These are phyloP conservation scores for Capronia epimyces DNA, from an alignment of 2,329 filamentous ascomycete genomes.

Conservation along the genomic window DNA sequence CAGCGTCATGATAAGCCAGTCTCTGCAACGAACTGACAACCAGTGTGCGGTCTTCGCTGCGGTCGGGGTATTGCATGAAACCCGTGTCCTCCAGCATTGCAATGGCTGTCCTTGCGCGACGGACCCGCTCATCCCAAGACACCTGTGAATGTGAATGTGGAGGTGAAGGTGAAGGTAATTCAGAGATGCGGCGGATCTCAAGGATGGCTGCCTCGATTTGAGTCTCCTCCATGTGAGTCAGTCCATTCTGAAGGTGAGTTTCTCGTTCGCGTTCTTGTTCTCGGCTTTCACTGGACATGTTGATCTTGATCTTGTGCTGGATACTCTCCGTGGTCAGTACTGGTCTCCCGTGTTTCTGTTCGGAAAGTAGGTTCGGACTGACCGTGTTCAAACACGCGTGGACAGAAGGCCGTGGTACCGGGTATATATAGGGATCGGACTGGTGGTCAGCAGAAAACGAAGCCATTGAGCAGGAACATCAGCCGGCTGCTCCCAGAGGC, in stretches of 20 bases:
- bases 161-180: background rate
- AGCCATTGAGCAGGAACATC: background rate
- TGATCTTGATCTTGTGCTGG: conserved; percentile 3
- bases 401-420: background rate
- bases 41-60: conserved; percentile 11
- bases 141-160: background rate
- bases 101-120: conserved; percentile 15
- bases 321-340: background rate
- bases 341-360: background rate
- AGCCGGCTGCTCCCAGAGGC: background rate
- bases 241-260: background rate
- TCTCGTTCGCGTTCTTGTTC: too few species aligned
- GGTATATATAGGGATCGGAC: background rate
- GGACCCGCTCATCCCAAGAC: conserved; percentile 14
- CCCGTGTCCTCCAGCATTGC: conserved; percentile 13
- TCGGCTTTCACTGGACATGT: conserved; percentile 10
- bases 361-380: background rate
- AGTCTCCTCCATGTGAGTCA: conserved; percentile 2
- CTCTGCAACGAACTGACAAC: conserved; percentile 38
- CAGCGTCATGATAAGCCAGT: conserved; percentile 47
- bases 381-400: background rate
- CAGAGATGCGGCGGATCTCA: conserved; percentile 17
- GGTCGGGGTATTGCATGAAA: conserved; percentile 11
- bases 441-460: background rate
- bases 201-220: conserved; percentile 12